Base-by-base conservation (phyloP, 1,139 yeast genomes). In the Sugiyamaella pinicola region DNA sequence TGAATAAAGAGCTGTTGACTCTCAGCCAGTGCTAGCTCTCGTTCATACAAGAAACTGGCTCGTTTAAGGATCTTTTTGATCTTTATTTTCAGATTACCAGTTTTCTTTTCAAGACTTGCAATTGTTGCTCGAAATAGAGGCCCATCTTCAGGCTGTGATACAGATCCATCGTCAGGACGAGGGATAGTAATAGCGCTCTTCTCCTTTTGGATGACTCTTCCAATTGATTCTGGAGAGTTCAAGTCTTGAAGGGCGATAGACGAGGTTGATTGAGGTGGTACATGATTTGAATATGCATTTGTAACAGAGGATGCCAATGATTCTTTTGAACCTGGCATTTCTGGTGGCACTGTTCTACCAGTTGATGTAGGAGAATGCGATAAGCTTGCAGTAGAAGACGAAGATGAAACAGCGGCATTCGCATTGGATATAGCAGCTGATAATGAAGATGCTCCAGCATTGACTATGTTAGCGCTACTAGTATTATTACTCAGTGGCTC, bases 101-200 rank as follows among this genome's bases (percentile, higher is more conserved):
- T 72, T 47, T 74, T 72, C 19, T 74, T 72, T 65, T 87, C 95
- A 62, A 82, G 78, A 7, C 73, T 72, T 10, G 73, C 70, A 17
- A 87, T 68, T 0, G 82, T 71, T 31, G 80, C 82, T 47, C 95
- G 72, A 64, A 87, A 86, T 43, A 82, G 78, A 0, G 95, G 95
- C 0, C 95, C 95, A 64, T 87, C 95, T 54, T 83, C 86, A 1
- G 73, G 63, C 74, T 72, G 72, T 21, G 73, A 61, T 5, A 61
- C 56, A 33, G 65, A 64, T 29, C 63, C 69, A 6, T 61, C 65
- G 7, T 58, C 60, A 1, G 74, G 74, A 2, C 70, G 55, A 3
- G 67, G 61, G 19, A 61, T 54, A 4, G 58, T 19, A 13, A 56
- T 44, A 13, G 59, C 19, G 34, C 49, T 54, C 48, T 58, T 57